A percentile compares a stretch with the other conserved stretches of the same genome.
phyloP scores from a whole-genome alignment of 495 filamentous ascomycete genomes.

The Venustampulla echinocandica region DNA sequence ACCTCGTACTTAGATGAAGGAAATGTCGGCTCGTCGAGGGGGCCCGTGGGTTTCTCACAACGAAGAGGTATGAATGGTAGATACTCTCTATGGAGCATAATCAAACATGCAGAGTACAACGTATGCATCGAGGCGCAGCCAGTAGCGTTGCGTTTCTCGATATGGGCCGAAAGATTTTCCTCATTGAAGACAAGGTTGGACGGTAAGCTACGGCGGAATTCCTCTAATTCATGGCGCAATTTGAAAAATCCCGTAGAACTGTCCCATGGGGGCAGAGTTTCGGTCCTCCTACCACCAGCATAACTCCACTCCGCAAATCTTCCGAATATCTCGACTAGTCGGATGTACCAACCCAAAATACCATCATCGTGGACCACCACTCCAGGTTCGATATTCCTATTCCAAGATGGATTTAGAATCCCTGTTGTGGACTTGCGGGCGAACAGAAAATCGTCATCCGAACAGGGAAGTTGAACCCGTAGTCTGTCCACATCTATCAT shows the following conservation, averaged over 20 bases:
- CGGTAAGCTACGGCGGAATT: conserved; percentile 61
- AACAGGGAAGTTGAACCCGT: conserved; percentile 57
- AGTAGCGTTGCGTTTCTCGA: conserved; percentile 64
- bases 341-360: conserved; percentile 66
- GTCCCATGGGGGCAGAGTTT: conserved; percentile 51
- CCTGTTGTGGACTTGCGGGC: conserved; percentile 57
- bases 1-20: conserved; percentile 43
- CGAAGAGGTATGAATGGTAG: conserved; percentile 73
- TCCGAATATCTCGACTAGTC: conserved; percentile 71
- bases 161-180: conserved; percentile 72
- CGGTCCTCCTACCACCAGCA: conserved; percentile 55
- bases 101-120: conserved; percentile 64
- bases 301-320: conserved; percentile 69
- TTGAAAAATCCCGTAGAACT: conserved; percentile 51
- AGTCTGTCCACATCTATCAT: conserved; percentile 62
- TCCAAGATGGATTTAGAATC: conserved; percentile 28
- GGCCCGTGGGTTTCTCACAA: conserved; percentile 59
- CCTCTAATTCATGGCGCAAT: conserved; percentile 50
- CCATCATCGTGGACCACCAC: conserved; percentile 52
- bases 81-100: conserved; percentile 75
- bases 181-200: conserved; percentile 60
- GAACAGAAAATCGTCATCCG: conserved; percentile 58
- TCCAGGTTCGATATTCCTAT: conserved; percentile 7
- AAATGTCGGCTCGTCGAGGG: conserved; percentile 63
- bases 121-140: conserved; percentile 72